Conservation (phyloP, 371 early-diverging fungal species). For the Lichtheimia ornata region DNA sequence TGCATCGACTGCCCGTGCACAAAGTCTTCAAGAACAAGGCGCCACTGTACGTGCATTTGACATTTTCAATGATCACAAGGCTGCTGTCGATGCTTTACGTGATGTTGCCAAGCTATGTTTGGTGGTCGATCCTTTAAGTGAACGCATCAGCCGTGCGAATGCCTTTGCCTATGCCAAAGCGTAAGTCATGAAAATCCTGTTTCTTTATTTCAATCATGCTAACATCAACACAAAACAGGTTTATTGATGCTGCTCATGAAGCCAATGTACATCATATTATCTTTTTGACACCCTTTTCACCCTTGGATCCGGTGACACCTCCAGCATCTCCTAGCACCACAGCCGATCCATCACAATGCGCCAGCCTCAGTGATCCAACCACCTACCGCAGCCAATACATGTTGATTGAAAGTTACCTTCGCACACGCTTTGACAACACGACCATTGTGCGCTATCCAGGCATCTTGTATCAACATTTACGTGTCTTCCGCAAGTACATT, state of each 20-base stretch:
- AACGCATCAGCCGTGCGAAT: constrained; percentile 44
- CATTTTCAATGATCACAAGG: constrained; percentile 33
- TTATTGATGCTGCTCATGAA: constrained; percentile 48
- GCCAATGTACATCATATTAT: constrained; percentile 48
- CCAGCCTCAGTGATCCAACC: constrained; percentile 13
- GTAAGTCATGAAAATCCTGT: constrained; percentile 27
- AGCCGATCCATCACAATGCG: constrained; percentile 9
- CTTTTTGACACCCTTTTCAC: constrained; percentile 49
- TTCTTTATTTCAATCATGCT: neutral
- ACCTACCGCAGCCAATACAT: constrained; percentile 48
- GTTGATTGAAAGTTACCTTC: constrained; percentile 41
- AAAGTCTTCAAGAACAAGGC: constrained; percentile 30
- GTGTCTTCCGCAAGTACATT: constrained; percentile 50
- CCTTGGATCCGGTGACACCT: constrained; percentile 35
- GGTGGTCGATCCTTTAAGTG: constrained; percentile 47
- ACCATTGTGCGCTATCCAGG: constrained; percentile 54
- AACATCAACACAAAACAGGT: constrained; percentile 20
- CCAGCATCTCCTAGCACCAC: constrained; percentile 19
- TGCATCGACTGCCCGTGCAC: constrained; percentile 35
- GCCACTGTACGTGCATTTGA: constrained; percentile 43
- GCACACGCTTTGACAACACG: constrained; percentile 34
- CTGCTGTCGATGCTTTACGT: constrained; percentile 39
- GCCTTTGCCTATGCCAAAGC: constrained; percentile 43
- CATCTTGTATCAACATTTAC: constrained; percentile 46
- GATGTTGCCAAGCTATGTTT: constrained; percentile 43